phyloP scores from a whole-genome alignment of 2,329 filamentous ascomycete species.

The Scytalidium sp. region DNA sequence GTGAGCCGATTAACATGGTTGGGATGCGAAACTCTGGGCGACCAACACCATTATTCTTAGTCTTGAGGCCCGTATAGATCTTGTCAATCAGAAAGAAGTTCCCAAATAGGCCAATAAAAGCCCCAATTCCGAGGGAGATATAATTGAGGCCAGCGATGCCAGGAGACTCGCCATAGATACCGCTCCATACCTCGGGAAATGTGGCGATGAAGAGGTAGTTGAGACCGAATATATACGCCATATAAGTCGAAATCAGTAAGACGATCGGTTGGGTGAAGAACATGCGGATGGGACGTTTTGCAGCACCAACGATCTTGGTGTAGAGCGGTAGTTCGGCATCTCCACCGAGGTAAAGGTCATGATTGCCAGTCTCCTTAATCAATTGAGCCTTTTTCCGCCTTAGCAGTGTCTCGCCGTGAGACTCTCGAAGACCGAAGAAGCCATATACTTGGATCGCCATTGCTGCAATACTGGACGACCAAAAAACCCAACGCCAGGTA shows the following conservation, averaged over 20 bases:
- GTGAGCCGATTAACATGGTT: background rate
- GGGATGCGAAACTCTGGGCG: background rate
- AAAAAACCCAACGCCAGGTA: constrained; percentile 34
- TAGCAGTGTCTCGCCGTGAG: constrained; percentile 43
- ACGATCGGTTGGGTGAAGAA: constrained; percentile 45
- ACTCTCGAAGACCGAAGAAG: constrained; percentile 38
- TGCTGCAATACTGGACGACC: constrained; percentile 26
- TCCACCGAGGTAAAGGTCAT: constrained; percentile 43
- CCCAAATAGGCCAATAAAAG: constrained; percentile 23
- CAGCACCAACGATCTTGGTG: constrained; percentile 29
- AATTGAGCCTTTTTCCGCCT: constrained; percentile 37
- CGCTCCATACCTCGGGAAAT: constrained; percentile 54
- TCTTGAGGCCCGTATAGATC: background rate
- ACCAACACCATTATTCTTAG: background rate
- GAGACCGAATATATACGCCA: constrained; percentile 53
- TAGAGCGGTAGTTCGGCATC: constrained; percentile 25
- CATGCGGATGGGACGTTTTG: constrained; percentile 37
- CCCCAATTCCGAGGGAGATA: constrained; percentile 41
- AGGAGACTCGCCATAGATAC: constrained; percentile 48
- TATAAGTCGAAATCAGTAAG: constrained; percentile 48
- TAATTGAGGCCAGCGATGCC: constrained; percentile 54
- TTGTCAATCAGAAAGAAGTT: background rate
- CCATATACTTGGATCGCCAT: constrained; percentile 32
- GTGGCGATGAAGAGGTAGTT: constrained; percentile 55
- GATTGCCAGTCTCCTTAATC: constrained; percentile 46